Percentiles rank a stretch among this genome's conserved stretches.
Conservation (phyloP, 148 eudicot genomes). For the Linanthus parryae region DNA sequence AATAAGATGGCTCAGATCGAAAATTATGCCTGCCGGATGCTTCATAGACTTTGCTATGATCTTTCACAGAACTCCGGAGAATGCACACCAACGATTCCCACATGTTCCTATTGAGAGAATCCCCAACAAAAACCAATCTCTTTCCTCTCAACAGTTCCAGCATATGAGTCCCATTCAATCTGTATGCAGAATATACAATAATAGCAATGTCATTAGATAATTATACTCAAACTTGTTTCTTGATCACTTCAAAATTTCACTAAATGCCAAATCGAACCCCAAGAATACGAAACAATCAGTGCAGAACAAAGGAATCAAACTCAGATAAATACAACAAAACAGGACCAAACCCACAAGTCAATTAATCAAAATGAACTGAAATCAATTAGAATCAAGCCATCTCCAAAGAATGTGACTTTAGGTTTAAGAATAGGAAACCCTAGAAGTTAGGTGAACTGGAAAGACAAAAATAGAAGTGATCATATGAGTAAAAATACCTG, state of each 20-base stretch:
- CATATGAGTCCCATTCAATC: constrained; percentile 63
- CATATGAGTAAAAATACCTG: constrained; percentile 53
- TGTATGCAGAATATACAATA: constrained; percentile 8
- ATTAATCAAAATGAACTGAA: not conserved
- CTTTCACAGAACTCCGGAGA: constrained; percentile 58
- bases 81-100: constrained; percentile 96
- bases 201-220: not conserved
- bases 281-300: not conserved
- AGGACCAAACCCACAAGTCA: no score
- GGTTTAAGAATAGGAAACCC: not conserved
- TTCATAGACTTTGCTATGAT: constrained; percentile 69
- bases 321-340: no score
- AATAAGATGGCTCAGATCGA: constrained; percentile 71
- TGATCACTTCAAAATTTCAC: not conserved
- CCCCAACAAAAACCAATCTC: constrained; percentile 85
- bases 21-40: constrained; percentile 64
- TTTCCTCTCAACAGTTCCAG: constrained; percentile 74
- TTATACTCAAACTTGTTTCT: not conserved
- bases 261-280: not conserved
- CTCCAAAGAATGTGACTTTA: not conserved
- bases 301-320: not conserved
- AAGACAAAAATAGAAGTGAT: not conserved
- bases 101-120: constrained; percentile 95
- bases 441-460: not conserved
- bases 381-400: not conserved